Evolutionary conservation across 495 filamentous ascomycete species (phyloP), one percentile per base, ranked within the genome.

Genomic region (Penicillium daleae): DNA sequence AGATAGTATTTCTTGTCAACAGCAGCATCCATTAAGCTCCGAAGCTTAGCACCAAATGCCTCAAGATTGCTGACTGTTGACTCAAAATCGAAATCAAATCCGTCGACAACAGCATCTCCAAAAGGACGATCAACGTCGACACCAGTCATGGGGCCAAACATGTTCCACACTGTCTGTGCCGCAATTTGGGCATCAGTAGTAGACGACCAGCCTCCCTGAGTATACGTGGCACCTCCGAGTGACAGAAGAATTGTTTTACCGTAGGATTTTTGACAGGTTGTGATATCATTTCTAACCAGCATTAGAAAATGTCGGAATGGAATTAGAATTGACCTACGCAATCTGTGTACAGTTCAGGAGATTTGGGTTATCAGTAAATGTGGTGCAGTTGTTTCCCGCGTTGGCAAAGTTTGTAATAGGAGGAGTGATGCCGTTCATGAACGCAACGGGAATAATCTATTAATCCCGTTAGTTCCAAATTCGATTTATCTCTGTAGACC

Each of bases 41-140:
- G 79, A 17, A 87, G 76, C 40, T 73, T 64, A 31, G 68, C 27
- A 6, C 80, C 78, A 62, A 86, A 82, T 21, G 71, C 70, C 6
- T 64, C 74, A 65, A 78, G 77, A 76, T 78, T 31, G 58, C 69
- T 32, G 61, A 63, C 27, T 68, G 73, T 54, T 33, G 57, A 71
- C 59, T 85, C 83, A 21, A 83, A 74, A 69, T 85, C 82, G 48
- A 86, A 78, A 62, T 89, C 86, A 65, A 88, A 88, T 13, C 86
- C 86, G 66, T 89, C 86, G 49, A 88, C 66, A 19, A 82, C 74
- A 21, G 85, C 80, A 12, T 75, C 59, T 32, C 83, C 82, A 62
- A 89, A 86, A 1, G 86, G 86, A 49, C 83, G 77, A 35, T 77
- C 74, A 6, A 53, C 65, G 29, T 59, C 70, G 15, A 64, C 69